Conservation (phyloP, 768 basidiomycete genomes). For the Naematelia aurantialba region DNA sequence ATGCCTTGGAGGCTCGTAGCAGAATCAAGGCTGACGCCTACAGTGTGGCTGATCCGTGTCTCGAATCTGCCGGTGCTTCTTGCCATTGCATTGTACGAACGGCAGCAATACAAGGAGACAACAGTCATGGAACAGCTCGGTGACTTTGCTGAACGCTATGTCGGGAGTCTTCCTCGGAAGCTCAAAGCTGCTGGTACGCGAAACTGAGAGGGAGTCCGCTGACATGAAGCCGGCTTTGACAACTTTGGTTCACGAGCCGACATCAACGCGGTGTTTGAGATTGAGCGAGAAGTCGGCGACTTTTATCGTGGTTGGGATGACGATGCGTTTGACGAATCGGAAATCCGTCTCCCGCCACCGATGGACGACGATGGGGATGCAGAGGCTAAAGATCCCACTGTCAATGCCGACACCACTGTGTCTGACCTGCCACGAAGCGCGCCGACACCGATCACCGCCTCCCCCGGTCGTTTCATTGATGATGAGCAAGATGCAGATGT, state of each 20-base stretch:
- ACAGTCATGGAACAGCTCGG: conserved; percentile 70
- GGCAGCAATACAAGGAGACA: conserved; percentile 68
- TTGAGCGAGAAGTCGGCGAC: conserved; percentile 48
- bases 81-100: conserved; percentile 76
- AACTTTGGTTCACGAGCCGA: conserved; percentile 42
- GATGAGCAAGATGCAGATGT: conserved; percentile 5
- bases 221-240: conserved; percentile 41
- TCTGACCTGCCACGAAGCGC: background rate
- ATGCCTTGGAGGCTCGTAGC: background rate
- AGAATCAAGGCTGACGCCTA: conserved; percentile 9
- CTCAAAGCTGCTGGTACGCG: conserved; percentile 54
- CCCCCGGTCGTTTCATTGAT: conserved; percentile 9
- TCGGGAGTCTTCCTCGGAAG: conserved; percentile 71
- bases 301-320: conserved; percentile 49
- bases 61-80: conserved; percentile 83
- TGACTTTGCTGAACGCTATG: conserved; percentile 63
- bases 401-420: conserved; percentile 1
- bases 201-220: background rate
- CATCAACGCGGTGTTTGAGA: conserved; percentile 46
- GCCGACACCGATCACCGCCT: conserved; percentile 12
- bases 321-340: conserved; percentile 34
- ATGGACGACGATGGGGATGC: conserved; percentile 20
- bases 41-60: conserved; percentile 27
- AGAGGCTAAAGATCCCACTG: conserved; percentile 1
- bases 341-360: conserved; percentile 18